Evolutionary conservation across 192 early-diverging fungal species (phyloP), one percentile per base, ranked within the genome.

Genomic region (Coemansia sp.): DNA sequence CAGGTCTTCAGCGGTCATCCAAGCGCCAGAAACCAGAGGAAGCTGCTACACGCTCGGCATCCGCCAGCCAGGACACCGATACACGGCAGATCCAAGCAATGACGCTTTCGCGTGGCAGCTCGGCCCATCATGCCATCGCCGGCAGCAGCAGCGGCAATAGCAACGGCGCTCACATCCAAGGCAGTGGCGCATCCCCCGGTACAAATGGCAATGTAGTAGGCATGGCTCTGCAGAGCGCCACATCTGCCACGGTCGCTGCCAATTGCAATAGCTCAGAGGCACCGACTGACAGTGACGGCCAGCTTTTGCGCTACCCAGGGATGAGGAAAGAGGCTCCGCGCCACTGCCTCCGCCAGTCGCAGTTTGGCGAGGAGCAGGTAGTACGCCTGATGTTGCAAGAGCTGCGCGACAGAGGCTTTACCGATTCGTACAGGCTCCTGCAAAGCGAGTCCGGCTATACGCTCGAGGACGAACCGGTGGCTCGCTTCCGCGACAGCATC

Each of bases 361-460:
- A 77, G 58, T 78, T 77, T 51, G 65, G 61, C 22, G 80, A 82
- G 43, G 79, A 90, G 42, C 96, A 99, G 70, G 83, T 96, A 5
- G 92, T 96, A 31, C 88, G 96, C 29, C 77, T 99, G 12, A 90
- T 99, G 68, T 73, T 95, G 20, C 97, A 99, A 77, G 88, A 93
- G 59, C 80, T 97, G 40, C 81, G 86, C 36, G 91, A 93, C 62
- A 77, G 96, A 58, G 96, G 94, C 1, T 93, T 77, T 70, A 91
- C 89, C 29, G 75, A 92, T 59, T 83, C 93, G 5, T 93, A 92
- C 4, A 54, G 79, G 22, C 59, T 64, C 27, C 84, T 99, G 22
- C 88, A 96, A 72, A 59, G 73, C 19, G 95, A 99, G 70, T 94
- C 94, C 37, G 93, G 93, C 9, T 86, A 83, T 59, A 83, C 82